A percentile compares a stretch with the other conserved stretches of the same genome.
phyloP scores from a whole-genome alignment of 768 basidiomycete genomes.

The Russula sp. region DNA sequence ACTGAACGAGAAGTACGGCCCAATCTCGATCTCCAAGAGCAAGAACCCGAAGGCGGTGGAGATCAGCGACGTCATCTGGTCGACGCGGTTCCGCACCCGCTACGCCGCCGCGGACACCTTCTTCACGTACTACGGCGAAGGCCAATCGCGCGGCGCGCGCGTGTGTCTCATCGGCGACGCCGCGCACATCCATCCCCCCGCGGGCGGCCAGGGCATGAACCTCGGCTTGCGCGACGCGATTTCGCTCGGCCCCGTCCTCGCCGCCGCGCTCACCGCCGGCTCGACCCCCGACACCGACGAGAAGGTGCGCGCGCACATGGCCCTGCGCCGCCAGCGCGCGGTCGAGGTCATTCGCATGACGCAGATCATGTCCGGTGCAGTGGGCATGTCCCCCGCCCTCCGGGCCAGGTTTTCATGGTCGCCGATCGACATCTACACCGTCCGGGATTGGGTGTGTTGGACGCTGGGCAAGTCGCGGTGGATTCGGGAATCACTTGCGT shows the following conservation, averaged over 20 bases:
- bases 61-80: slow-evolving; percentile 39
- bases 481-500: slow-evolving; percentile 26
- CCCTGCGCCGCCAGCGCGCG: slow-evolving; percentile 35
- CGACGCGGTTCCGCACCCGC: slow-evolving; percentile 43
- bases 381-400: slow-evolving; percentile 28
- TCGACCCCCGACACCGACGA: slow-evolving; percentile 28
- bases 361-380: slow-evolving; percentile 31
- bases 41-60: slow-evolving; percentile 31
- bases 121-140: slow-evolving; percentile 28
- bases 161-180: slow-evolving; percentile 40
- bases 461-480: slow-evolving; percentile 23
- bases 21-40: slow-evolving; percentile 30
- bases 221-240: slow-evolving; percentile 52
- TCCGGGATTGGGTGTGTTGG: slow-evolving; percentile 30
- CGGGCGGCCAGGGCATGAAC: slow-evolving; percentile 55
- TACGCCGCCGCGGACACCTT: slow-evolving; percentile 39
- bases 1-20: slow-evolving; percentile 39
- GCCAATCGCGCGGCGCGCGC: slow-evolving; percentile 15
- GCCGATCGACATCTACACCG: slow-evolving; percentile 16
- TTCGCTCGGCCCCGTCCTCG: slow-evolving; percentile 39
- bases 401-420: slow-evolving; percentile 27
- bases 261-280: slow-evolving; percentile 31
- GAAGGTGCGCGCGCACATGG: slow-evolving; percentile 34
- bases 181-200: slow-evolving; percentile 49
- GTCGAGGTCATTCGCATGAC: slow-evolving; percentile 39